Evolutionary conservation across 129 eudicot genomes (phyloP).

Genomic region (Helichrysum umbraculigerum): DNA sequence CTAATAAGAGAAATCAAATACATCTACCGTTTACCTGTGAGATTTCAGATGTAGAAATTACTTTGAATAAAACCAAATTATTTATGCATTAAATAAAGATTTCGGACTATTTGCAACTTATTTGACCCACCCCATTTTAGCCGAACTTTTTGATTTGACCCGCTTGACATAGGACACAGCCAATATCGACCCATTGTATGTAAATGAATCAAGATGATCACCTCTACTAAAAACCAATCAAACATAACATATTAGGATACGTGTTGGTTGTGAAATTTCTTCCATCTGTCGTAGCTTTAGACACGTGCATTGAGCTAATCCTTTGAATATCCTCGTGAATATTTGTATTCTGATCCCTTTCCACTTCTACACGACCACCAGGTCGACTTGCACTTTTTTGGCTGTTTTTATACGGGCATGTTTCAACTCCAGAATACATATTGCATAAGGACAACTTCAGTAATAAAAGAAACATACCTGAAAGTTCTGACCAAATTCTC

Average conservation of each 20-base stretch:
- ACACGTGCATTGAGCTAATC: conserved; percentile 64
- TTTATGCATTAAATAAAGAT: not conserved
- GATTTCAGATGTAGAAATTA: too few species aligned
- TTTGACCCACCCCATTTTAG: not conserved
- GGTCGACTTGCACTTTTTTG: conserved; percentile 48
- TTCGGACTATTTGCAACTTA: not conserved
- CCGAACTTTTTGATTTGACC: not conserved
- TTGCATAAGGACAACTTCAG: conserved; percentile 7
- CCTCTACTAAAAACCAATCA: conserved; percentile 8
- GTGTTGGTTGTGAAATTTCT: conserved; percentile 34
- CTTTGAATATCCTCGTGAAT: conserved; percentile 60
- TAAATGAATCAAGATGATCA: not conserved
- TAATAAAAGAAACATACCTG: conserved; percentile 51
- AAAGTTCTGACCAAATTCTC: conserved; percentile 96
- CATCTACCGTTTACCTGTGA: too few species aligned
- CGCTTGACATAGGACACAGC: not conserved
- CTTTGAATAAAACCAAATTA: too few species aligned
- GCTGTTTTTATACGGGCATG: conserved; percentile 37
- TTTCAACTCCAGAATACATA: conserved; percentile 15
- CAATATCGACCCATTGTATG: conserved; percentile 7
- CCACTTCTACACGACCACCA: conserved; percentile 44
- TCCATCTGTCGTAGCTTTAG: conserved; percentile 42
- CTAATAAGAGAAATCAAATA: too few species aligned
- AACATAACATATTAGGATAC: conserved; percentile 47
- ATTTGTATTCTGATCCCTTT: conserved; percentile 44